phyloP scores from a whole-genome alignment of 495 filamentous ascomycete species.

The Zalerion maritima region DNA sequence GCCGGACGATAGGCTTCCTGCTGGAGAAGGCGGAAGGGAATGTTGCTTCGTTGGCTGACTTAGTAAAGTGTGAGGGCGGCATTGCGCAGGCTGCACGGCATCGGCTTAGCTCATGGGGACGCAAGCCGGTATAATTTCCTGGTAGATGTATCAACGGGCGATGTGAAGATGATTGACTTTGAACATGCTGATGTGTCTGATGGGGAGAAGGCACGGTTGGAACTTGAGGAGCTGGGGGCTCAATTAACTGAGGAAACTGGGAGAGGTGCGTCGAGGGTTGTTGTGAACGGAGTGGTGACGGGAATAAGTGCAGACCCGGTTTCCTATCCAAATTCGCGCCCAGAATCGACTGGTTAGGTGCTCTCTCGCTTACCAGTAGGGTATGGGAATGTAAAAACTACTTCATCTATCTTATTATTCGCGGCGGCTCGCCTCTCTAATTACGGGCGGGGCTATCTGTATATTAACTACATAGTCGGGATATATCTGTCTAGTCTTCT shows the following conservation, averaged over 20 bases:
- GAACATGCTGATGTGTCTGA: constrained; percentile 4
- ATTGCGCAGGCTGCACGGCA: constrained; percentile 6
- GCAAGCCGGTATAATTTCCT: constrained; percentile 10
- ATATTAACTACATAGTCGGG: too few relatives aligned
- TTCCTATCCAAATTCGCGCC: too few relatives aligned
- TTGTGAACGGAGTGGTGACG: too few relatives aligned
- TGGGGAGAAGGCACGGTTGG: constrained; percentile 3
- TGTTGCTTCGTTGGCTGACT: constrained; percentile 1
- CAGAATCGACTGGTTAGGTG: too few relatives aligned
- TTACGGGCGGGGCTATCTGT: too few relatives aligned
- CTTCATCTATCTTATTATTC: too few relatives aligned
- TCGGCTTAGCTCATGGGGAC: constrained; percentile 9
- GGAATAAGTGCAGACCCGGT: too few relatives aligned
- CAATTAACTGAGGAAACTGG: constrained; percentile 7
- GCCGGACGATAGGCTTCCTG: constrained; percentile 21
- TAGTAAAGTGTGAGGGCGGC: constrained; percentile 5
- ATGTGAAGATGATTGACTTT: constrained; percentile 11
- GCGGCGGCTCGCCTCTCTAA: too few relatives aligned
- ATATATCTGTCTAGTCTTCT: too few relatives aligned
- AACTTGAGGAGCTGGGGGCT: constrained; percentile 4
- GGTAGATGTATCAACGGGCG: constrained; percentile 2
- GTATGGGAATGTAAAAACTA: too few relatives aligned
- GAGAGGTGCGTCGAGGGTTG: too few relatives aligned
- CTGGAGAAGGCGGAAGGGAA: constrained; percentile 16
- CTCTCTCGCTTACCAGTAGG: too few relatives aligned